These are phyloP conservation scores for Niebla homalea DNA, from an alignment of 495 filamentous ascomycete species.

Conservation along the genomic window DNA sequence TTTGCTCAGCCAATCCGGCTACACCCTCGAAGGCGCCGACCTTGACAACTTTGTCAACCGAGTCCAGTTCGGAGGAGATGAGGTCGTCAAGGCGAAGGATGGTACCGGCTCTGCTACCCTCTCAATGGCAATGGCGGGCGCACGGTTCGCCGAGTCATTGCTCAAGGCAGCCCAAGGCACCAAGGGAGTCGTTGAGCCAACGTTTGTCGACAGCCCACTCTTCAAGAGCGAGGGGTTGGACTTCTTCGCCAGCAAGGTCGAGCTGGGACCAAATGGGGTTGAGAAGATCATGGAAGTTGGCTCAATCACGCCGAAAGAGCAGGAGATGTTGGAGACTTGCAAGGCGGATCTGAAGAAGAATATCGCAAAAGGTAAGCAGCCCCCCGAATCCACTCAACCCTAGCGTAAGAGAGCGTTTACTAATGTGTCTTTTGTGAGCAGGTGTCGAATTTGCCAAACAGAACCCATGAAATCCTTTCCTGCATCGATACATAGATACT, in stretches of 20 bases:
- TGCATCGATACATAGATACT: not conserved
- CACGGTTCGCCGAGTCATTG: constrained; percentile 88
- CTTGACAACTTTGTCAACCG: constrained; percentile 74
- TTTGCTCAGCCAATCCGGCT: constrained; percentile 89
- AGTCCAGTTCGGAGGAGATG: constrained; percentile 98
- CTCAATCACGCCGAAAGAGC: constrained; percentile 66
- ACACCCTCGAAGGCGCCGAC: constrained; percentile 60
- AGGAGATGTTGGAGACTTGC: constrained; percentile 76
- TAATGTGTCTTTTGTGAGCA: not conserved
- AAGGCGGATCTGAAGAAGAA: constrained; percentile 82
- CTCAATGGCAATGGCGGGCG: constrained; percentile 98
- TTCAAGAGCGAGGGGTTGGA: constrained; percentile 95
- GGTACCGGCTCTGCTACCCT: constrained; percentile 96
- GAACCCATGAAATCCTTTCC: constrained; percentile 38
- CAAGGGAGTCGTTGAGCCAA: constrained; percentile 91
- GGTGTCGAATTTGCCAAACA: constrained; percentile 53
- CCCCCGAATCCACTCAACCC: not conserved
- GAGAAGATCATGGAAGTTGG: constrained; percentile 84
- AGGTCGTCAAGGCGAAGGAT: constrained; percentile 98
- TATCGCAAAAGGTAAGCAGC: constrained; percentile 50
- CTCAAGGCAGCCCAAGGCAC: constrained; percentile 86
- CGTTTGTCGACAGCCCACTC: constrained; percentile 90
- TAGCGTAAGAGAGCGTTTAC: constrained; percentile 9
- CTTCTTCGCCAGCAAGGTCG: constrained; percentile 88
- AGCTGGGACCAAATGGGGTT: constrained; percentile 91